These are phyloP conservation scores for Paraleonurus japonicus DNA, from an alignment of 257 asterid species.

Conservation along the genomic window DNA sequence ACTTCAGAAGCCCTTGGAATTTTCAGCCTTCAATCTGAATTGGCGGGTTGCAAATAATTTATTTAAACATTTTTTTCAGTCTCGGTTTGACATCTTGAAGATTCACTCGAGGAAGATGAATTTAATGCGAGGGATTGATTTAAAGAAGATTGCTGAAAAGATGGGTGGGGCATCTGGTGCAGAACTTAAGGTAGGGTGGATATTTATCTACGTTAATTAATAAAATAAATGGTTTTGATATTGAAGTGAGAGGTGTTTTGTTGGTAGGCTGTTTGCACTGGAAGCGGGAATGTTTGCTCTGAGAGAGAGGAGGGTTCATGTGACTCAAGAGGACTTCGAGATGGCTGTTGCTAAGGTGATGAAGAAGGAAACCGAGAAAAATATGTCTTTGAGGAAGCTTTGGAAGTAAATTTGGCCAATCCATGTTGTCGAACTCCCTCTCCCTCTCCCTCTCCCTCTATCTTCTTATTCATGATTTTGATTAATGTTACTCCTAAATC, in stretches of 20 bases:
- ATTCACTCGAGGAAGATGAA: slow-evolving; percentile 92
- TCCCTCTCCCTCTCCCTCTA: too few species aligned
- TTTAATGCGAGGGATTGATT: slow-evolving; percentile 86
- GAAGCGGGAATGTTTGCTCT: slow-evolving; percentile 98
- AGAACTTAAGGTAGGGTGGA: slow-evolving; percentile 68
- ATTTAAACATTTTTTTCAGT: slow-evolving; percentile 44
- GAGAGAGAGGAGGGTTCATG: slow-evolving; percentile 95
- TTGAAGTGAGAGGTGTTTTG: not conserved
- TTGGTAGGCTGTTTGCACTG: slow-evolving; percentile 91
- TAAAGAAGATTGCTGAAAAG: slow-evolving; percentile 88
- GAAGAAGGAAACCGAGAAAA: slow-evolving; percentile 96
- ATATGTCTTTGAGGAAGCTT: slow-evolving; percentile 89
- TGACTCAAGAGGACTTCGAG: slow-evolving; percentile 95
- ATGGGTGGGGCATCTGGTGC: slow-evolving; percentile 97
- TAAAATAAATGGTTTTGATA: not conserved
- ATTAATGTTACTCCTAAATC: not conserved
- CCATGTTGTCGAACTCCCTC: not conserved
- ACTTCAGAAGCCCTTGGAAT: not conserved
- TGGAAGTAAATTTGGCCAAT: slow-evolving; percentile 56
- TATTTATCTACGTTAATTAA: not conserved
- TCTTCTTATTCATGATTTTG: too few species aligned
- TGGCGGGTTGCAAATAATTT: slow-evolving; percentile 2
- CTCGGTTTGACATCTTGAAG: slow-evolving; percentile 83
- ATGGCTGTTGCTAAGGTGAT: slow-evolving; percentile 99
- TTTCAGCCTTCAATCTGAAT: slow-evolving; percentile 7